Conservation (phyloP, 2,329 filamentous ascomycete species). For the Coniochaeta ligniaria region DNA sequence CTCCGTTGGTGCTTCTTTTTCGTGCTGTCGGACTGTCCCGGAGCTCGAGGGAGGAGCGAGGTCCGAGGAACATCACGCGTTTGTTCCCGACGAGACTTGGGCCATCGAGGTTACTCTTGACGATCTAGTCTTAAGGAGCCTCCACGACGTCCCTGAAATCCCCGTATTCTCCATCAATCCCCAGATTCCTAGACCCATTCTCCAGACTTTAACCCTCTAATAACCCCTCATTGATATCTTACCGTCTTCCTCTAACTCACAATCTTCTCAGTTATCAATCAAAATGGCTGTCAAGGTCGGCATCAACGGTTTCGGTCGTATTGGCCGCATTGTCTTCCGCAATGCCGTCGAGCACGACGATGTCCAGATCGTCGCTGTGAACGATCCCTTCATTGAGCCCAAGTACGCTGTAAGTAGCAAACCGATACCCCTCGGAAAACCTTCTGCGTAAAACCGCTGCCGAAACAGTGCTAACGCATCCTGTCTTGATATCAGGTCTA, state of each 20-base stretch:
- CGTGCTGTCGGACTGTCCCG: not conserved
- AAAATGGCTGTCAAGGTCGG: conserved; percentile 68
- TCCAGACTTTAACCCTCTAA: not conserved
- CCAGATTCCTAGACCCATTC: not conserved
- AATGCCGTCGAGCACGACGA: conserved; percentile 88
- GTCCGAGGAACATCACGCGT: not conserved
- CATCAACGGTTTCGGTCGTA: conserved; percentile 99
- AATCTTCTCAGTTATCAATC: conserved; percentile 11
- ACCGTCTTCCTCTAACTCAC: not conserved
- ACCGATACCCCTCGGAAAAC: conserved; percentile 3
- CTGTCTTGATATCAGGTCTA: conserved; percentile 59
- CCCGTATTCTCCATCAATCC: not conserved
- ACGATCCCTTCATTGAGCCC: conserved; percentile 98
- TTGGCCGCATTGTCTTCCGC: conserved; percentile 98
- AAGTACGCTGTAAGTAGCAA: conserved; percentile 83
- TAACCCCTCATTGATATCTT: not conserved
- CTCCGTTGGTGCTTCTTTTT: not conserved
- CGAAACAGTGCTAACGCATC: not conserved
- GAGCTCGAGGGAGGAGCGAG: not conserved
- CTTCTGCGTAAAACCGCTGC: not conserved
- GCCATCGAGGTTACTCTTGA: not conserved
- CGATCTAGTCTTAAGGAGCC: not conserved
- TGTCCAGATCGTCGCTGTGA: conserved; percentile 91
- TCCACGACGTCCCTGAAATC: too few relatives aligned
- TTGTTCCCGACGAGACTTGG: not conserved